Evolutionary conservation across 2,329 filamentous ascomycete species (phyloP), one percentile per base, ranked within the genome.

Genomic region (Aspergillus hortae): DNA sequence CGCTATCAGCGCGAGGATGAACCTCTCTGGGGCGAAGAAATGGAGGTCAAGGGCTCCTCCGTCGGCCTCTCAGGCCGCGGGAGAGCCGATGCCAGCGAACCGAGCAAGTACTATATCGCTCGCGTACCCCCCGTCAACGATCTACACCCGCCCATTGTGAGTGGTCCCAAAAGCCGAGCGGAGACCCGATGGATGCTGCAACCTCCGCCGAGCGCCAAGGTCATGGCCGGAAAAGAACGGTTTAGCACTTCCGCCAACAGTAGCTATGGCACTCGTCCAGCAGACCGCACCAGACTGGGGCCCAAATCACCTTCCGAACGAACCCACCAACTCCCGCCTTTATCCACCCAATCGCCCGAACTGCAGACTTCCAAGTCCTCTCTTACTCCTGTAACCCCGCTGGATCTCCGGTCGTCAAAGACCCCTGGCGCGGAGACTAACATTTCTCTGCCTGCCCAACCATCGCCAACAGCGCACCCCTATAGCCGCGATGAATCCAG

Each of bases 101-200:
- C 62, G 55, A 76, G 74, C 61, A 80, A 82, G 56, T 87, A 87
- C 62, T 87, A 87, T 67, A 77, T 79, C 46, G 73, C 81, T 5
- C 64, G 68, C 48, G 86, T 86, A 62, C 90, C 87, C 6, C 89
- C 89, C 4, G 85, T 95, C 62, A 94, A 95, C 72, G 89, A 95
- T 55, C 82, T 92, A 53, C 89, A 95, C 67, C 89, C 90, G 4
- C 90, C 90, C 2, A 86, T 95, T 47, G 88, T 94, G 69, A 89
- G 85, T 71, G 87, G 83, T 51, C 88, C 86, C 12, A 80, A 78
- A 35, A 85, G 82, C 66, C 84, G 77, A 64, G 84, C 85, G 49
- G 90, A 89, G 54, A 87, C 88, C 49, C 81, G 80, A 64, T 96
- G 92, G 92, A 96, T 96, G 91, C 77, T 95, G 47, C 90, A 95